A percentile compares a stretch with the other conserved stretches of the same genome.
These are phyloP conservation scores for Apiotrichum akiyoshidainum DNA, from an alignment of 1,284 basidiomycete genomes.

Conservation along the genomic window DNA sequence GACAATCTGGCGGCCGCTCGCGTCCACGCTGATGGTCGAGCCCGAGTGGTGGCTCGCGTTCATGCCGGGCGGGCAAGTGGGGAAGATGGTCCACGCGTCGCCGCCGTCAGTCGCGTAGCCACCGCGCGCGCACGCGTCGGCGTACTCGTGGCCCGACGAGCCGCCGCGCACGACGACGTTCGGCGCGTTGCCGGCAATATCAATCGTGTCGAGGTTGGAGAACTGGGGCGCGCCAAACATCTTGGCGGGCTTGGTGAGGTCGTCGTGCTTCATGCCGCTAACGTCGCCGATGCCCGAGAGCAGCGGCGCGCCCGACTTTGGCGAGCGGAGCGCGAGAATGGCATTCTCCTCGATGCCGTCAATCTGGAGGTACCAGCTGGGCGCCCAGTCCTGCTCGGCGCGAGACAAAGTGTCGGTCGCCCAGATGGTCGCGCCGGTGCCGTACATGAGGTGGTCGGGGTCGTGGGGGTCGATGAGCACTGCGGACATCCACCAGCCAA, in stretches of 20 bases:
- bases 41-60: background rate
- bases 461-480: background rate
- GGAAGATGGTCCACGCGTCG: background rate
- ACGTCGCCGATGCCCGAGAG: background rate
- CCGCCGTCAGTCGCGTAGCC: background rate
- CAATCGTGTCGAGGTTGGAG: background rate
- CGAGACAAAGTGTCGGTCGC: constrained; percentile 1
- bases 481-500: constrained; percentile 1
- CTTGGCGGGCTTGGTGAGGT: background rate
- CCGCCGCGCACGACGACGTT: background rate
- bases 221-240: background rate
- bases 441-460: constrained; percentile 4
- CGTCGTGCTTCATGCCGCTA: background rate
- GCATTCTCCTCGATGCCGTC: constrained; percentile 1
- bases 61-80: background rate
- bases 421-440: constrained; percentile 2
- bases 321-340: background rate
- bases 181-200: background rate
- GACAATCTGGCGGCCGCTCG: background rate
- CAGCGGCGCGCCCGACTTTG: background rate
- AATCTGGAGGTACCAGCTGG: background rate
- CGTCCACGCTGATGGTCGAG: background rate
- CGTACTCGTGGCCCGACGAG: background rate
- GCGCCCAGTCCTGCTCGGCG: background rate
- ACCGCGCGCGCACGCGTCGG: background rate